Conservation (phyloP, 129 eudicot genomes). For the Chrysanthemum lavandulifolium region DNA sequence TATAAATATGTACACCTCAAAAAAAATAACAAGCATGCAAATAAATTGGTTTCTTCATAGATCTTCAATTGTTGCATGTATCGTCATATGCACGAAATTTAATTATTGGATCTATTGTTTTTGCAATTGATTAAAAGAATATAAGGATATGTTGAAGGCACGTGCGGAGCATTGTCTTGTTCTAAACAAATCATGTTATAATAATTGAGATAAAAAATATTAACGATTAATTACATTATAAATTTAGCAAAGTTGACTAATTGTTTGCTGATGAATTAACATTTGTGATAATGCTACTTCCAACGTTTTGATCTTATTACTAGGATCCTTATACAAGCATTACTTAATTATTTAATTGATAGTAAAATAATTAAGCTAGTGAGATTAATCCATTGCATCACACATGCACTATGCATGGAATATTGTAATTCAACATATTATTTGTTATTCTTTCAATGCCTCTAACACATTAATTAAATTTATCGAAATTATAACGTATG, state of each 20-base stretch:
- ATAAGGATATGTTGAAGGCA: conserved; percentile 1
- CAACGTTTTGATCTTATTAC: conserved; percentile 25
- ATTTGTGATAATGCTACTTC: conserved; percentile 16
- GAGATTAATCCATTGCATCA: not conserved
- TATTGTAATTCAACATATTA: not conserved
- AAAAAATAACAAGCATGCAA: too few species aligned
- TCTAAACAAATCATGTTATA: conserved; percentile 15
- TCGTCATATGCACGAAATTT: conserved; percentile 2
- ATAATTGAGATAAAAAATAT: not conserved
- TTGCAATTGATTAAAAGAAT: not conserved
- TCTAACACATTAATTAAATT: not conserved
- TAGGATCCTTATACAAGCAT: conserved; percentile 19
- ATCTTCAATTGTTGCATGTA: not conserved
- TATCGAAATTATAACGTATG: not conserved
- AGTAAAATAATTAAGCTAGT: not conserved
- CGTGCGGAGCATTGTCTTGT: conserved; percentile 33
- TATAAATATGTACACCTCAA: too few species aligned
- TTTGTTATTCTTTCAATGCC: not conserved
- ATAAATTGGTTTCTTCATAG: too few species aligned
- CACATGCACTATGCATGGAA: conserved; percentile 12
- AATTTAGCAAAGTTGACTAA: conserved; percentile 17
- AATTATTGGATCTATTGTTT: not conserved
- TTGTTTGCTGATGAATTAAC: conserved; percentile 23
- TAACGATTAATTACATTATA: conserved; percentile 14
- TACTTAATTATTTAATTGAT: not conserved